Percentiles rank a stretch among this genome's conserved stretches.
Evolutionary conservation across 352 stramenopile genomes (phyloP).

Genomic region (Aphanomyces invadans): DNA sequence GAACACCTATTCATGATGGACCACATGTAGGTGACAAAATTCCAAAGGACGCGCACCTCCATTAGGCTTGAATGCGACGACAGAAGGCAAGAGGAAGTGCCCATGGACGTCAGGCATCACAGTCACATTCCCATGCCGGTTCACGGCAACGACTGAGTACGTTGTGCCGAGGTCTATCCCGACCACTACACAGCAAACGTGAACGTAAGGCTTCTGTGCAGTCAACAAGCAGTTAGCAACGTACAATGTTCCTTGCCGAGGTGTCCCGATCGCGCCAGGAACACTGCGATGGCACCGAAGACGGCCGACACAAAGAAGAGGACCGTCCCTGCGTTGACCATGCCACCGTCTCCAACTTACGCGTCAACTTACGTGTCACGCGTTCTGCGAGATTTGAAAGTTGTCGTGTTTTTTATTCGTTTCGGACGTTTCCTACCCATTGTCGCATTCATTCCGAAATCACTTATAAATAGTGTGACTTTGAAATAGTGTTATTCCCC

Average conservation of each 20-base stretch:
- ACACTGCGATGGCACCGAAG: not conserved
- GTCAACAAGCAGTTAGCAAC: not conserved
- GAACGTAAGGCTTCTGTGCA: no score
- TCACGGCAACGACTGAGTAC: constrained; percentile 69
- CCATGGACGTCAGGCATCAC: constrained; percentile 46
- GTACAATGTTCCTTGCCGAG: constrained; percentile 31
- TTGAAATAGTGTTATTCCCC: no score
- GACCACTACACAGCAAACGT: constrained; percentile 48
- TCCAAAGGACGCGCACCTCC: constrained; percentile 30
- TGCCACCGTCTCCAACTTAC: not conserved
- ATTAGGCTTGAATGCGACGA: constrained; percentile 46
- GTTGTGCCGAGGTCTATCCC: constrained; percentile 70
- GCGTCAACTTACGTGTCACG: not conserved
- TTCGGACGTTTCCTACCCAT: no score
- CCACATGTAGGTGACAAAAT: not conserved
- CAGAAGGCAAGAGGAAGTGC: constrained; percentile 51
- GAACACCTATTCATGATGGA: no score
- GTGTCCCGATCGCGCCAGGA: constrained; percentile 25
- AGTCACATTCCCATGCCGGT: constrained; percentile 52
- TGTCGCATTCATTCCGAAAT: no score
- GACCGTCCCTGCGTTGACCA: constrained; percentile 8
- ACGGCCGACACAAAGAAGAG: not conserved
- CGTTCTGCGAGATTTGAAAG: not conserved
- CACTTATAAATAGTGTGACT: no score
- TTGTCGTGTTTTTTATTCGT: no score